Evolutionary conservation across 768 basidiomycete genomes (phyloP).

Genomic region (Termitomyces heimii): DNA sequence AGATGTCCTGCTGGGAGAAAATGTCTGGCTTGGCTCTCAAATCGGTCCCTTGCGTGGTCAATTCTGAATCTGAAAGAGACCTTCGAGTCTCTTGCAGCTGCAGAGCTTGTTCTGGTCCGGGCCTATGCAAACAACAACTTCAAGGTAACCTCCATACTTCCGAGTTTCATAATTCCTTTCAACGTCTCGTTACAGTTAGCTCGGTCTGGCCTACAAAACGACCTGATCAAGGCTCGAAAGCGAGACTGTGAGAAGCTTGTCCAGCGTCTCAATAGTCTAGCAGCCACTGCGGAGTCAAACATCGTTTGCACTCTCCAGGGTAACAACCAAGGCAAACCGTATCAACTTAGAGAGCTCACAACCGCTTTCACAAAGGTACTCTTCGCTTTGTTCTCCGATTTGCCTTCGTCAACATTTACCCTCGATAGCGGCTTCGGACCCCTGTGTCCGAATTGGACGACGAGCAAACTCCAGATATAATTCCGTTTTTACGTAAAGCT

Average conservation of each 20-base stretch:
- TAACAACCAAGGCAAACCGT: slow-evolving; percentile 5
- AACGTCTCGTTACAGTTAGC: slow-evolving; percentile 2
- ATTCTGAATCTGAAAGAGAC: slow-evolving; percentile 5
- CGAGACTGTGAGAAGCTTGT: slow-evolving; percentile 5
- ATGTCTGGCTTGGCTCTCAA: slow-evolving; percentile 7
- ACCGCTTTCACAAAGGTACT: slow-evolving; percentile 13
- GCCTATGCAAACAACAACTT: slow-evolving; percentile 7
- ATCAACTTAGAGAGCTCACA: slow-evolving; percentile 11
- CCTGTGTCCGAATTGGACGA: background rate
- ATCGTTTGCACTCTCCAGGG: slow-evolving; percentile 6
- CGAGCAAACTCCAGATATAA: slow-evolving; percentile 3
- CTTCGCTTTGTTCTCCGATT: background rate
- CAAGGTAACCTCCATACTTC: slow-evolving; percentile 4
- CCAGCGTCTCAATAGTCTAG: background rate
- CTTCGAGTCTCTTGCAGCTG: background rate
- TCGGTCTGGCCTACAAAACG: slow-evolving; percentile 3
- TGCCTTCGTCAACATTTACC: background rate
- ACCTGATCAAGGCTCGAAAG: slow-evolving; percentile 7
- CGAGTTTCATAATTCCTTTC: background rate
- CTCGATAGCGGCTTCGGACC: slow-evolving; percentile 5
- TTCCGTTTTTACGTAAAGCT: slow-evolving; percentile 10
- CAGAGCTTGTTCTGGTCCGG: slow-evolving; percentile 1
- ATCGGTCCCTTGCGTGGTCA: slow-evolving; percentile 10
- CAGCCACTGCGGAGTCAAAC: background rate
- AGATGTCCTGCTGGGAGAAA: slow-evolving; percentile 6